A percentile compares a stretch with the other conserved stretches of the same genome.
Conservation (phyloP, 73 alveolate species). For the Paramecium tetraurelia region DNA sequence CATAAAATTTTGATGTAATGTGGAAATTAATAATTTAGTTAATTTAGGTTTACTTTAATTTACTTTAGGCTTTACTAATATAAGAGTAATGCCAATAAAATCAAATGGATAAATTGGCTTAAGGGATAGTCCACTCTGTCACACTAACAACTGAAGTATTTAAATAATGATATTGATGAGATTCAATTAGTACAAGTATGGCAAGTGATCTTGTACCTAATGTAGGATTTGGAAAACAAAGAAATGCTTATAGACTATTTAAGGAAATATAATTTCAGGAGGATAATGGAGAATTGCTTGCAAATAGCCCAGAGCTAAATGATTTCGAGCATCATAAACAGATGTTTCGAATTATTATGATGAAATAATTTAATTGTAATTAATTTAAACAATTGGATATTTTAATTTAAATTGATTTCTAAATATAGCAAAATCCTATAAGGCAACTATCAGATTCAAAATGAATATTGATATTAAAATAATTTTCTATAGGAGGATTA, state of each 20-base stretch:
- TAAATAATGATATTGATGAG: neutral
- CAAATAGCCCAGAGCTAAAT: neutral
- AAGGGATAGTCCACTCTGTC: neutral
- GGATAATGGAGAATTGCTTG: neutral
- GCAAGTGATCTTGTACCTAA: neutral
- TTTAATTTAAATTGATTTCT: neutral
- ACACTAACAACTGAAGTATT: neutral
- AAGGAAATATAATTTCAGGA: neutral
- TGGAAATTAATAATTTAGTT: neutral
- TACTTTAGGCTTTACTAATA: neutral
- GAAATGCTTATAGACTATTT: neutral
- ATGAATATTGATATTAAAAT: neutral
- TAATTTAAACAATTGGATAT: neutral
- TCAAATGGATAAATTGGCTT: neutral
- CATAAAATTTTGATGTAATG: neutral
- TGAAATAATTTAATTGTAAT: neutral
- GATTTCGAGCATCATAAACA: neutral
- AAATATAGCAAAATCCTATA: neutral
- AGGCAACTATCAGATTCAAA: neutral
- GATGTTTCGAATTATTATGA: neutral
- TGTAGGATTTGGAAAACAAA: neutral
- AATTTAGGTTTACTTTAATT: neutral
- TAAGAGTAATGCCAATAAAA: neutral
- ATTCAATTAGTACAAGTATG: neutral
- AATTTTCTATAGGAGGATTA: neutral